These are phyloP conservation scores for Xylaria sp. DNA, from an alignment of 2,329 filamentous ascomycete species.

Conservation along the genomic window DNA sequence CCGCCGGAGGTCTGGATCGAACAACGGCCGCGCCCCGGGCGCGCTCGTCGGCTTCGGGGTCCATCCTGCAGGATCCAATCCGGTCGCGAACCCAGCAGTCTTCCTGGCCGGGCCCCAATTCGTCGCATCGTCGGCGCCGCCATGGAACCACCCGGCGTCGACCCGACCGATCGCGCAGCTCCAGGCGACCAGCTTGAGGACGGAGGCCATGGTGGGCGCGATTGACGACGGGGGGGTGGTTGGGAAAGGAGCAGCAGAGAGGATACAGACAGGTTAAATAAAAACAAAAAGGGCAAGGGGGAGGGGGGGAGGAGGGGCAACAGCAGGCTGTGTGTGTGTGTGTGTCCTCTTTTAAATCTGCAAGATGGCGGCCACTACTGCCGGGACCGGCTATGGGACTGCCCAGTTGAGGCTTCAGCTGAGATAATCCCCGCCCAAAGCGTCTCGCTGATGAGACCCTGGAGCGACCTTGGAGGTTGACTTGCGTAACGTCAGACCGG, in stretches of 20 bases:
- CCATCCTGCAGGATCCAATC: conserved; percentile 31
- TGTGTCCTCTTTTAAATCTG: conserved; percentile 21
- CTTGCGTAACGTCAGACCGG: conserved; percentile 26
- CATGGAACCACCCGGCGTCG: conserved; percentile 29
- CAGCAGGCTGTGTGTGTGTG: no score
- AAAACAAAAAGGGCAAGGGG: conserved; percentile 10
- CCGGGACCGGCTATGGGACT: conserved; percentile 27
- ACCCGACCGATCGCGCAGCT: conserved; percentile 32
- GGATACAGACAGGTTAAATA: conserved; percentile 10
- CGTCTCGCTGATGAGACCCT: conserved; percentile 28
- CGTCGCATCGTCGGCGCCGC: conserved; percentile 22
- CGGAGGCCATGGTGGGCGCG: conserved; percentile 33
- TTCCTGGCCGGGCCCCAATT: conserved; percentile 35
- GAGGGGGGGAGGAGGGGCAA: conserved; percentile 18
- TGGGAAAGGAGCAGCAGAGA: conserved; percentile 11
- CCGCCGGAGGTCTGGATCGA: conserved; percentile 30
- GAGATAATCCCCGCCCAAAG: conserved; percentile 27
- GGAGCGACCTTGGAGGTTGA: conserved; percentile 22
- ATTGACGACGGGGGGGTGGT: conserved; percentile 29
- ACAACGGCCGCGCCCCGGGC: conserved; percentile 26
- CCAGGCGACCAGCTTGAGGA: conserved; percentile 35
- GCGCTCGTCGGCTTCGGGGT: conserved; percentile 35
- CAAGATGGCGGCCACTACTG: conserved; percentile 22
- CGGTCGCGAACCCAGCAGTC: conserved; percentile 20
- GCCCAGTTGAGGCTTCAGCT: conserved; percentile 30